Evolutionary conservation across 2,329 filamentous ascomycete species (phyloP).

Genomic region (Pyricularia grisea): DNA sequence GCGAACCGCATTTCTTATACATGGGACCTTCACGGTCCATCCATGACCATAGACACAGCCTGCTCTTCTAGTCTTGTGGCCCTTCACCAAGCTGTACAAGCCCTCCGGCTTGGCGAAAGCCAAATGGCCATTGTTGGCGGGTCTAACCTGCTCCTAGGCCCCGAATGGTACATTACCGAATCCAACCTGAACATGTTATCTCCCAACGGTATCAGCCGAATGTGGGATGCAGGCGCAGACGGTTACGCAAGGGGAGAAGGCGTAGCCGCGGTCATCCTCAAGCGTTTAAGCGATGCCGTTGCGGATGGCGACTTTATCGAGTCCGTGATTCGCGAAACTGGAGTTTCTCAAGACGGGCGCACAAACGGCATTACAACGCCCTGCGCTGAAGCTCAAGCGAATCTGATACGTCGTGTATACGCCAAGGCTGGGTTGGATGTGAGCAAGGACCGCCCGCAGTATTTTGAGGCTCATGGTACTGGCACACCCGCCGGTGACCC

Average conservation of each 20-base stretch:
- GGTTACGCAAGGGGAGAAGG: slow-evolving; percentile 56
- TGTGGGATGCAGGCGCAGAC: slow-evolving; percentile 26
- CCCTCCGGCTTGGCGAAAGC: slow-evolving; percentile 20
- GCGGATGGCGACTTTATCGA: slow-evolving; percentile 44
- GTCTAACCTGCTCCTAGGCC: slow-evolving; percentile 6
- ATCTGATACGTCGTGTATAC: slow-evolving; percentile 20
- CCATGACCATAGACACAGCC: slow-evolving; percentile 24
- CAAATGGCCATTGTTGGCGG: slow-evolving; percentile 19
- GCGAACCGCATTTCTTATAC: slow-evolving; percentile 20
- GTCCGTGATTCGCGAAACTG: slow-evolving; percentile 39
- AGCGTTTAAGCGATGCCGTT: slow-evolving; percentile 44
- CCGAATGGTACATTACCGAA: slow-evolving; percentile 10
- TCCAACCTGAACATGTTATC: slow-evolving; percentile 10
- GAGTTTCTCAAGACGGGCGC: slow-evolving; percentile 46
- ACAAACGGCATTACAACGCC: slow-evolving; percentile 49
- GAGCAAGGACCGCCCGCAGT: slow-evolving; percentile 8
- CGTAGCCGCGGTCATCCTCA: slow-evolving; percentile 43
- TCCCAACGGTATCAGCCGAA: slow-evolving; percentile 5
- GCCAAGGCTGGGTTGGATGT: slow-evolving; percentile 25
- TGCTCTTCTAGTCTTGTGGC: slow-evolving; percentile 23
- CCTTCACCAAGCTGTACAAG: slow-evolving; percentile 21
- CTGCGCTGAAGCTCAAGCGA: slow-evolving; percentile 34
- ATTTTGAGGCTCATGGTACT: slow-evolving; percentile 43
- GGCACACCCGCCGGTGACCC: slow-evolving; percentile 45
- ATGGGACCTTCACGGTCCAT: slow-evolving; percentile 24